phyloP scores from a whole-genome alignment of 2,329 filamentous ascomycete genomes.

The Cladosporium austrohemisphaericum region DNA sequence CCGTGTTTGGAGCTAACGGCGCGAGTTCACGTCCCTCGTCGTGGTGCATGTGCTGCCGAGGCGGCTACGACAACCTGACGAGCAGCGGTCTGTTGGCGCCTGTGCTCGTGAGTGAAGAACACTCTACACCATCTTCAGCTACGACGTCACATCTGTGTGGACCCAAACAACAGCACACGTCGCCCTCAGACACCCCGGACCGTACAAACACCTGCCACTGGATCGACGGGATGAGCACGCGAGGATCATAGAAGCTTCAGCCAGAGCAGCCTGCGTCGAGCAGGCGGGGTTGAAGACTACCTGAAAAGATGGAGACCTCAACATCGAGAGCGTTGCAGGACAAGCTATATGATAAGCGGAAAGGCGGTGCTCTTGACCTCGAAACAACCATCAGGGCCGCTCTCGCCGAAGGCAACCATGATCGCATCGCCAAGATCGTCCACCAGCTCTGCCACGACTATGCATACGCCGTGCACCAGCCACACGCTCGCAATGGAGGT shows the following conservation, averaged over 20 bases:
- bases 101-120: background rate
- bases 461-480: constrained; percentile 94
- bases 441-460: constrained; percentile 97
- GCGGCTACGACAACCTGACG: constrained; percentile 5
- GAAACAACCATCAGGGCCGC: constrained; percentile 87
- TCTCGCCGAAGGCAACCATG: constrained; percentile 70
- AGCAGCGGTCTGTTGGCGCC: background rate
- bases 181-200: too few species aligned
- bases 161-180: too few species aligned
- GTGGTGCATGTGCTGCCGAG: constrained; percentile 8
- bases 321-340: constrained; percentile 92
- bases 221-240: constrained; percentile 9
- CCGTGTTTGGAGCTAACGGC: too few species aligned
- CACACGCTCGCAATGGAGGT: constrained; percentile 92
- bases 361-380: constrained; percentile 90
- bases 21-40: too few species aligned
- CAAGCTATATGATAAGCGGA: constrained; percentile 98
- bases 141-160: too few species aligned
- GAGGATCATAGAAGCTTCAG: constrained; percentile 7
- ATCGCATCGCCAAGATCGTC: constrained; percentile 79
- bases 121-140: too few species aligned
- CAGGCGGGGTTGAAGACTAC: background rate
- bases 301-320: constrained; percentile 68
- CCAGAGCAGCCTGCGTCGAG: constrained; percentile 9
- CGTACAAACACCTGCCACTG: too few species aligned